Evolutionary conservation across 2,329 filamentous ascomycete species (phyloP).

Genomic region (Fragosphaeria purpurea): DNA sequence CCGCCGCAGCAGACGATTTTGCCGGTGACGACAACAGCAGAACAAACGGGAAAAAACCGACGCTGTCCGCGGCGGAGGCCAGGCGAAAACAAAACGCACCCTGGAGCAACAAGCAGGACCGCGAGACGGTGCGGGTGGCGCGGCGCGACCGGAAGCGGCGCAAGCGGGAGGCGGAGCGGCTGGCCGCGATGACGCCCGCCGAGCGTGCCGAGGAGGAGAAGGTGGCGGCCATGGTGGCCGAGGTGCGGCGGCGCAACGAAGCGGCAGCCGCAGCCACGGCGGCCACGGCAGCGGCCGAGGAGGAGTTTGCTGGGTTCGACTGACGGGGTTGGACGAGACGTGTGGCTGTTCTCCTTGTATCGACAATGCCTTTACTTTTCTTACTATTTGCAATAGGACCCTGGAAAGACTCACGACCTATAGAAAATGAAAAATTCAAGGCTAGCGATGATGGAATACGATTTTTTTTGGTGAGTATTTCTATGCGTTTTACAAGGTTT

Average conservation of each 20-base stretch:
- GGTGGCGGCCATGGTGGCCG: constrained; percentile 52
- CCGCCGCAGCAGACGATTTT: constrained; percentile 35
- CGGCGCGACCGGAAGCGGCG: constrained; percentile 25
- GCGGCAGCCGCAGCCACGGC: constrained; percentile 16
- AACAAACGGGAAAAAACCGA: neutral
- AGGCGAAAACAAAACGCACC: constrained; percentile 56
- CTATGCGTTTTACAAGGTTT: too few relatives aligned
- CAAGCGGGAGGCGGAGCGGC: constrained; percentile 48
- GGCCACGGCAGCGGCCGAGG: neutral
- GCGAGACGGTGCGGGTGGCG: constrained; percentile 47
- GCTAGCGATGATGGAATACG: too few relatives aligned
- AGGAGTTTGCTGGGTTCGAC: neutral
- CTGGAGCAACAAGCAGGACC: constrained; percentile 63
- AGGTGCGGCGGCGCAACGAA: constrained; percentile 50
- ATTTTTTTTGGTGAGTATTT: too few relatives aligned
- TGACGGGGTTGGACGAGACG: too few relatives aligned
- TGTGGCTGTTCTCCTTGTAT: too few relatives aligned
- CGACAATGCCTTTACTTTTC: too few relatives aligned
- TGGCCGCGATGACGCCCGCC: constrained; percentile 58
- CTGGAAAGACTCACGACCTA: too few relatives aligned
- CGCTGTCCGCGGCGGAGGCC: constrained; percentile 27
- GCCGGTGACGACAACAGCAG: constrained; percentile 20
- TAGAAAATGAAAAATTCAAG: too few relatives aligned
- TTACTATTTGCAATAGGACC: too few relatives aligned
- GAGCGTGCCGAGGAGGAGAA: constrained; percentile 54